phyloP scores from a whole-genome alignment of 2,329 filamentous ascomycete genomes.

The Pseudocercospora macadamiae region DNA sequence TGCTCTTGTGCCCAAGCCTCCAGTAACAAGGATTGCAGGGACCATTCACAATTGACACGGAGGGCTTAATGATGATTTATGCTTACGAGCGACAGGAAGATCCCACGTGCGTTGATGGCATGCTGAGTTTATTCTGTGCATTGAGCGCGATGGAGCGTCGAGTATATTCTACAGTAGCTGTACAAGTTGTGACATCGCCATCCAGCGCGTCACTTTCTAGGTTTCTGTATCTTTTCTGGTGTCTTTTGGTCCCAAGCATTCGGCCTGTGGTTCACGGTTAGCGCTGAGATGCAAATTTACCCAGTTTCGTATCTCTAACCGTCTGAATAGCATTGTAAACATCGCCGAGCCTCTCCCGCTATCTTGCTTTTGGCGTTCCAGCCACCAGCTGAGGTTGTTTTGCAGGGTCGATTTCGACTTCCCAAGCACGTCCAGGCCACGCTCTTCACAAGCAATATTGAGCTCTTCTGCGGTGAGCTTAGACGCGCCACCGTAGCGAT shows the following conservation, averaged over 20 bases:
- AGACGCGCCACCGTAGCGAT: constrained; percentile 61
- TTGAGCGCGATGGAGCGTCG: too few species aligned
- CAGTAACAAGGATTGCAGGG: too few species aligned
- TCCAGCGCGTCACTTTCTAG: constrained; percentile 1
- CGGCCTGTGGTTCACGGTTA: constrained; percentile 19
- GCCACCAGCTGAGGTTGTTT: constrained; percentile 43
- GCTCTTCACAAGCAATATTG: constrained; percentile 42
- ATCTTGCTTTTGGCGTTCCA: constrained; percentile 45
- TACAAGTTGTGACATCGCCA: too few species aligned
- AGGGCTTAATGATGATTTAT: too few species aligned
- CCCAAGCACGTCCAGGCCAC: constrained; percentile 39
- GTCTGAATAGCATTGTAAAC: constrained; percentile 39
- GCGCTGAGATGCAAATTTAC: constrained; percentile 24
- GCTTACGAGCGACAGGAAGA: too few species aligned
- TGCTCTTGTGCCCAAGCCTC: too few species aligned
- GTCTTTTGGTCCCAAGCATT: constrained; percentile 14
- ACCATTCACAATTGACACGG: too few species aligned
- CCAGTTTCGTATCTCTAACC: constrained; percentile 34
- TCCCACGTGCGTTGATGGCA: too few species aligned
- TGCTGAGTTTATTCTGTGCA: too few species aligned
- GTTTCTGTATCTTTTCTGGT: not conserved
- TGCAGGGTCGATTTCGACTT: constrained; percentile 32
- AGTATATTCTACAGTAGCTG: not conserved
- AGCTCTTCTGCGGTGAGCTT: constrained; percentile 49
- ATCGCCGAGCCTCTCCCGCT: constrained; percentile 33